Conservation (phyloP, 2,329 filamentous ascomycete species). For the Scedosporium minutisporum region DNA sequence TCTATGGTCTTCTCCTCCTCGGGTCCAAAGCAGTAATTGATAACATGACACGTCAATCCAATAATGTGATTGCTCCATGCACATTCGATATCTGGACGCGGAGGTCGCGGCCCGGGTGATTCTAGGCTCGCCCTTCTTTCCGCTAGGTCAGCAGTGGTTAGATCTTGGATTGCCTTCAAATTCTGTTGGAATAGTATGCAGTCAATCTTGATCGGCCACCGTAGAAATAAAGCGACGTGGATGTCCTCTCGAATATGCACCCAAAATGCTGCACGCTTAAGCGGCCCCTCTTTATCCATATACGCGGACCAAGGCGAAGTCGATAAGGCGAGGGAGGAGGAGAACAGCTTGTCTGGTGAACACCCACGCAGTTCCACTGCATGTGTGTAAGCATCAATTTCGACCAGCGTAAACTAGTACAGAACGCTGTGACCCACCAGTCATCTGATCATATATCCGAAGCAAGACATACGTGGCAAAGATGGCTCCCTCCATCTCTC, state of each 20-base stretch:
- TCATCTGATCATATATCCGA: not conserved
- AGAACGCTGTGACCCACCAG: not conserved
- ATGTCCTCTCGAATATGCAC: not conserved
- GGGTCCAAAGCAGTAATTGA: not conserved
- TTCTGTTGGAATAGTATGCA: not conserved
- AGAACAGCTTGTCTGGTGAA: not conserved
- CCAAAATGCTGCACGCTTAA: not conserved
- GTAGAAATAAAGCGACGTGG: not conserved
- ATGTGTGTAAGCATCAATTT: not conserved
- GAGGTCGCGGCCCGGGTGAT: not conserved
- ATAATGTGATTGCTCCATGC: not conserved
- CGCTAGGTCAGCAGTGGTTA: not conserved
- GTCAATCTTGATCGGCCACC: not conserved
- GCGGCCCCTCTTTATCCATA: not conserved
- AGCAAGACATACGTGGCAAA: not conserved
- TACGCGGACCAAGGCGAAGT: not conserved
- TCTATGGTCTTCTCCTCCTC: not conserved
- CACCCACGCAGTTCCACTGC: not conserved
- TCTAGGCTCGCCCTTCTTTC: not conserved
- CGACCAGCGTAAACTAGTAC: no score
- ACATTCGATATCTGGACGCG: not conserved
- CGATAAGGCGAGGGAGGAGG: not conserved
- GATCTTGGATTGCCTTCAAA: not conserved
- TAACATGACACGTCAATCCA: not conserved
- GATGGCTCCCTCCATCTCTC: not conserved